Evolutionary conservation across 352 stramenopile species (phyloP).

Genomic region (Pythium grandisporangium): DNA sequence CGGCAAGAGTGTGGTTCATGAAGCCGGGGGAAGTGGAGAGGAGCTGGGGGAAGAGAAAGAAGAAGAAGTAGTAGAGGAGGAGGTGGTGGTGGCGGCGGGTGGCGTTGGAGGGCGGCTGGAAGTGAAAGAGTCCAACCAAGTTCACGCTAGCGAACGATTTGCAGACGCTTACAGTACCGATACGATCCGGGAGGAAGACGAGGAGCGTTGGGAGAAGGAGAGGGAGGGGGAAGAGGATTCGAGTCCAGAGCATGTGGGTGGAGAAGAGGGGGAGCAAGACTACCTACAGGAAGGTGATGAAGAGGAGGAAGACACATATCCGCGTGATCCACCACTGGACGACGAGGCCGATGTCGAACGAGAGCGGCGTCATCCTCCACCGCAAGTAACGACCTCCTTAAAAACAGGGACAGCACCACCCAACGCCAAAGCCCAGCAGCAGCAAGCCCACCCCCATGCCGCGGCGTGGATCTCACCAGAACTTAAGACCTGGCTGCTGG

Average conservation of each 20-base stretch:
- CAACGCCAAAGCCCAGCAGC: constrained; percentile 6
- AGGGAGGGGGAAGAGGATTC: constrained; percentile 10
- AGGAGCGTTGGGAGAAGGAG: constrained; percentile 1
- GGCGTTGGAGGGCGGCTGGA: no score
- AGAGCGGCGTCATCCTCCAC: not conserved
- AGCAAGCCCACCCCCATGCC: constrained; percentile 26
- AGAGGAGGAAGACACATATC: not conserved
- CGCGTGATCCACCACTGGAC: not conserved
- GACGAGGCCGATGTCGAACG: not conserved
- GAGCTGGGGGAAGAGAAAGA: constrained; percentile 1
- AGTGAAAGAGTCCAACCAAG: no score
- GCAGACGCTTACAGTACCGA: no score
- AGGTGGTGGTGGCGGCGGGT: no score
- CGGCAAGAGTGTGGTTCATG: not conserved
- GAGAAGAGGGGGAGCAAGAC: constrained; percentile 7
- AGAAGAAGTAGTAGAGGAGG: not conserved
- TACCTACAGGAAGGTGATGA: constrained; percentile 2
- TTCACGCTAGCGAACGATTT: no score
- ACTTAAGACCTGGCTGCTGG: constrained; percentile 34
- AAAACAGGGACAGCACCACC: constrained; percentile 10
- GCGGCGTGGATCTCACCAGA: constrained; percentile 57
- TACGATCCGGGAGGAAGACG: no score
- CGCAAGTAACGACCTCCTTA: not conserved
- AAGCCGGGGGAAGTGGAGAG: not conserved
- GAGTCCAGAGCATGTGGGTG: not conserved